A percentile compares a stretch with the other conserved stretches of the same genome.
These are phyloP conservation scores for Pyrenochaeta sp. DNA, from an alignment of 2,329 filamentous ascomycete species.

Conservation along the genomic window DNA sequence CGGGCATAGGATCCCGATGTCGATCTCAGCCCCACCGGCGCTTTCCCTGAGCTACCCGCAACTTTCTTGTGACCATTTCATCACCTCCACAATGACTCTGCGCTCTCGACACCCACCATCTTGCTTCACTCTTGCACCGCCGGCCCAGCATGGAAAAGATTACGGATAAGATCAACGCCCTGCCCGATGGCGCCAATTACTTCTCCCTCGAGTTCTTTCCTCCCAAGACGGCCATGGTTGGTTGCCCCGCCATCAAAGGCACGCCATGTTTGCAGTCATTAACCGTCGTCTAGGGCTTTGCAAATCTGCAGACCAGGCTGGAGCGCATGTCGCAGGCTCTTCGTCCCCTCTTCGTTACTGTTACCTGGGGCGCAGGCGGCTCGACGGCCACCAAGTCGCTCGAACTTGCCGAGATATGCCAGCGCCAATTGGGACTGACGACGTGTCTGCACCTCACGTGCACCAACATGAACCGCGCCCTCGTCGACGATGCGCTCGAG, in stretches of 20 bases:
- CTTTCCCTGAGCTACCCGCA: constrained; percentile 28
- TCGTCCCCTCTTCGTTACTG: constrained; percentile 91
- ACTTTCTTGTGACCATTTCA: constrained; percentile 32
- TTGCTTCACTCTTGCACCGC: neutral
- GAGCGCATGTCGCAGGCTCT: constrained; percentile 94
- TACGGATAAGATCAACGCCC: constrained; percentile 90
- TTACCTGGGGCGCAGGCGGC: constrained; percentile 97
- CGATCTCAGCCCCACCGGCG: constrained; percentile 32
- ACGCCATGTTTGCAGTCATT: constrained; percentile 9
- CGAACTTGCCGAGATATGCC: constrained; percentile 93
- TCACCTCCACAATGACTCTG: constrained; percentile 39
- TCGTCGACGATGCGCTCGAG: constrained; percentile 88
- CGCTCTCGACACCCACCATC: constrained; percentile 16
- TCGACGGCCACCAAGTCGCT: constrained; percentile 90
- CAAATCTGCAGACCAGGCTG: constrained; percentile 90
- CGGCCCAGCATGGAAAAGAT: constrained; percentile 66
- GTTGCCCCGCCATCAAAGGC: constrained; percentile 35
- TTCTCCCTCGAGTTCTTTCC: constrained; percentile 99
- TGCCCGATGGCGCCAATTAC: constrained; percentile 82
- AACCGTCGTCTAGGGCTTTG: constrained; percentile 68
- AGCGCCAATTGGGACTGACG: constrained; percentile 87
- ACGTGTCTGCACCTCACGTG: constrained; percentile 97
- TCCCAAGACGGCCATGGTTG: constrained; percentile 88
- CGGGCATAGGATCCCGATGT: constrained; percentile 18
- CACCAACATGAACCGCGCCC: constrained; percentile 90